Evolutionary conservation across 441 rosid species (phyloP).

Genomic region (Syzygium syzygioides): DNA sequence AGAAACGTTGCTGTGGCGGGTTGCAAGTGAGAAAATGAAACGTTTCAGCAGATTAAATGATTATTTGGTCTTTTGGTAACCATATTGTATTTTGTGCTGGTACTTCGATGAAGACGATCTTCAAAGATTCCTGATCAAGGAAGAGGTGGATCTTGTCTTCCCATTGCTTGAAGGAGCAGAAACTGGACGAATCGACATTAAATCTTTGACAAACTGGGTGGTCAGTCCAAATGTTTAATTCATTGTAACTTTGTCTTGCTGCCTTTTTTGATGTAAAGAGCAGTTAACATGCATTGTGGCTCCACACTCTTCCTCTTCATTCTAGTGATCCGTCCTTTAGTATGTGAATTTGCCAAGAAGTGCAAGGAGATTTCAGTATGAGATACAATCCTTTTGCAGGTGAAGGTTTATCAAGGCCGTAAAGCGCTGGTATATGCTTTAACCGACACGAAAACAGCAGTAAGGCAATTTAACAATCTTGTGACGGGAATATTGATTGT

Average conservation of each 20-base stretch:
- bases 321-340: background rate
- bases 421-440: constrained; percentile 67
- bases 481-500: constrained; percentile 42
- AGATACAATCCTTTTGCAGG: constrained; percentile 26
- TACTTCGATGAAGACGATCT: constrained; percentile 68
- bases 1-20: constrained; percentile 38
- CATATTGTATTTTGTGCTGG: constrained; percentile 22
- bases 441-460: constrained; percentile 81
- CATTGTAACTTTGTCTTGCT: background rate
- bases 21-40: constrained; percentile 33
- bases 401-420: constrained; percentile 63
- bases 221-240: constrained; percentile 20
- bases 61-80: background rate
- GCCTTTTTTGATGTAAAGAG: background rate
- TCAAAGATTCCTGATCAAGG: constrained; percentile 65
- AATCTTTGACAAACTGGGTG: constrained; percentile 71
- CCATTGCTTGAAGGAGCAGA: constrained; percentile 58
- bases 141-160: constrained; percentile 67
- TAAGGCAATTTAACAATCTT: constrained; percentile 58
- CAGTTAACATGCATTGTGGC: background rate
- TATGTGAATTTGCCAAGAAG: no score
- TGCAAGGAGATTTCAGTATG: background rate
- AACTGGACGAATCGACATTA: constrained; percentile 36
- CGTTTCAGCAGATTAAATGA: background rate
- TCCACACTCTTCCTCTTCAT: background rate